Conservation (phyloP, 371 early-diverging fungal genomes). For the Amoeboaphelidium protococcarum region DNA sequence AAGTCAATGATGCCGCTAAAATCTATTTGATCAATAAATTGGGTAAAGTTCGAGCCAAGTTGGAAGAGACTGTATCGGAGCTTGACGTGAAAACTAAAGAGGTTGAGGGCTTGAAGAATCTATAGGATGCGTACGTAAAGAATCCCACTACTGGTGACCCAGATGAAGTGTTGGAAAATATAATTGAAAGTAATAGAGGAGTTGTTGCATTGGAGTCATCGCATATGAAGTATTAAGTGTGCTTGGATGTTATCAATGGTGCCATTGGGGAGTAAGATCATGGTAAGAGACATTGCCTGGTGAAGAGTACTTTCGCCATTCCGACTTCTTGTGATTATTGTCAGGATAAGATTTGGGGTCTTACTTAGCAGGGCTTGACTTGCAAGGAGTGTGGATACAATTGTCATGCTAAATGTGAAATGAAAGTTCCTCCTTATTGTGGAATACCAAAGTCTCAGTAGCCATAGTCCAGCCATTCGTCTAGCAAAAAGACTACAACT, state of each 20-base stretch:
- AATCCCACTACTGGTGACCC: slow-evolving; percentile 14
- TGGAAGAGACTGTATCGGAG: slow-evolving; percentile 18
- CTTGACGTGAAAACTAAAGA: slow-evolving; percentile 16
- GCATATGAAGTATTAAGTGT: slow-evolving; percentile 19
- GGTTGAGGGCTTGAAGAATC: slow-evolving; percentile 17
- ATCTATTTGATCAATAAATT: slow-evolving; percentile 32
- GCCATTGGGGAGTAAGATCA: slow-evolving; percentile 26
- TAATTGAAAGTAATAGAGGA: slow-evolving; percentile 18
- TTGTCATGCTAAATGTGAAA: slow-evolving; percentile 57
- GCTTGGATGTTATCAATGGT: slow-evolving; percentile 23
- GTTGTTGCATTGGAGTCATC: slow-evolving; percentile 23
- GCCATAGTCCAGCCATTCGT: slow-evolving; percentile 18
- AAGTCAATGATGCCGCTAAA: slow-evolving; percentile 20
- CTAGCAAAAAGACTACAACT: slow-evolving; percentile 9
- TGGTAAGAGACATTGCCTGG: slow-evolving; percentile 34
- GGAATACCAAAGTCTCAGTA: slow-evolving; percentile 26
- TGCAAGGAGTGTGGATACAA: slow-evolving; percentile 40
- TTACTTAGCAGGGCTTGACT: slow-evolving; percentile 39
- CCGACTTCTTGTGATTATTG: slow-evolving; percentile 55
- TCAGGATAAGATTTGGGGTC: slow-evolving; percentile 37
- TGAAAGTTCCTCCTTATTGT: slow-evolving; percentile 52
- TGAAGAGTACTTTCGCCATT: slow-evolving; percentile 39
- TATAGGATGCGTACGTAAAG: slow-evolving; percentile 17
- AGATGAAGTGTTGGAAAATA: slow-evolving; percentile 13
- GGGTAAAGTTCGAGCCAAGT: slow-evolving; percentile 20